Base-by-base conservation (phyloP, 192 early-diverging fungal species). In the Umbelopsis vinacea region DNA sequence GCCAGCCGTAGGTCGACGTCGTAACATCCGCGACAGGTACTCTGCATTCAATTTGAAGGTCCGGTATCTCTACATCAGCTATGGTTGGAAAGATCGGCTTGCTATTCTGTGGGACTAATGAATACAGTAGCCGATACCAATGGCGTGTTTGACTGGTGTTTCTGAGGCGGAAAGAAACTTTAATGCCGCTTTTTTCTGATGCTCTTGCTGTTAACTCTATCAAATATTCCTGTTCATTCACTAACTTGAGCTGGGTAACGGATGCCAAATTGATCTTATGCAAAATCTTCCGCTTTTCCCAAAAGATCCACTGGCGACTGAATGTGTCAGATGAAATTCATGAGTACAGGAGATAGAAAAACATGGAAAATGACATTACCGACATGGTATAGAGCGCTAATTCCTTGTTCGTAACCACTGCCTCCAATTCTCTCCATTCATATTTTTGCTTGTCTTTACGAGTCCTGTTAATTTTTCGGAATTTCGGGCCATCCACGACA, bases 351-450 rank as follows among this genome's bases (percentile, higher is more conserved):
- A 12, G 11, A 11, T 43, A 43, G 11, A 11, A 43, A 7, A 43
- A 43, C 1, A 17, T 29, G 33, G 2, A 37, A n/a, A 6, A 19
- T 35, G 26, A 63, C 10, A 29, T 14, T 29, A 37, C 15, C 26
- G 57, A 35, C 57, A 63, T 63, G 57, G 57, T 63, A 35, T 63
- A 63, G n/a, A 63, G 12, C 15, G 19, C 38, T 38, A 63, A 2
- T 19, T 5, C 29, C 8, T 63, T 38, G 33, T 22, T 19, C 19
- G 57, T 38, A 12, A 63, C 4, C 15, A 19, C 57, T 6, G 26
- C 57, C 33, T 63, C 57, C 33, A 63, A 15, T 17, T 63, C 57
- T 29, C 15, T 63, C 57, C 57, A 63, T 3, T 63, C 57, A 19
- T 35, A 35, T 26, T 29, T 29, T 17, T 35, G 57, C 57, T 11